Percentiles rank a stretch among this genome's conserved stretches.
These are phyloP conservation scores for Posidonia oceanica DNA, from an alignment of 116 monocot genomes.

Conservation along the genomic window DNA sequence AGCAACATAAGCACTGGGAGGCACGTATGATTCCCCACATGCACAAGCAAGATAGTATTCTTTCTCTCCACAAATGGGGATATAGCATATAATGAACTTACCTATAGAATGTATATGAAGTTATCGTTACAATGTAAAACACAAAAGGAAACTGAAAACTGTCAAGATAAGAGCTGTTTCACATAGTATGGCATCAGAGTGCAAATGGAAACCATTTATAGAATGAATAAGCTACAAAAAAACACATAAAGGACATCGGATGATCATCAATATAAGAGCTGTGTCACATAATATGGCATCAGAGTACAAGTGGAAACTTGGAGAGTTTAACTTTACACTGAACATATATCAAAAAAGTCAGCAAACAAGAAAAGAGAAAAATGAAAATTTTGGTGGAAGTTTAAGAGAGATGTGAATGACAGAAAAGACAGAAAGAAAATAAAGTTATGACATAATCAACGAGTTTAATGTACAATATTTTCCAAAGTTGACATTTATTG, in stretches of 20 bases:
- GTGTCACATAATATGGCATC: too few relatives aligned
- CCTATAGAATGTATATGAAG: slow-evolving; percentile 33
- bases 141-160: not conserved
- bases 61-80: slow-evolving; percentile 75
- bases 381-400: too few relatives aligned
- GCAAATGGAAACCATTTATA: slow-evolving; percentile 1
- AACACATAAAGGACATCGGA: not conserved
- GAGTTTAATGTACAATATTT: too few relatives aligned
- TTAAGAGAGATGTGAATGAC: too few relatives aligned
- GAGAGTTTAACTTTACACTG: too few relatives aligned
- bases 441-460: too few relatives aligned
- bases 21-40: slow-evolving; percentile 70
- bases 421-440: too few relatives aligned
- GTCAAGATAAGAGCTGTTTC: not conserved
- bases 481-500: too few relatives aligned
- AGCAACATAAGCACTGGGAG: slow-evolving; percentile 87
- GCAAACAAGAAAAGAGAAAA: not conserved
- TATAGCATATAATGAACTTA: slow-evolving; percentile 69
- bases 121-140: not conserved
- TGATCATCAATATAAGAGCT: too few relatives aligned
- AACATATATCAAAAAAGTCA: not conserved
- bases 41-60: slow-evolving; percentile 97
- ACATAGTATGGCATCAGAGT: not conserved
- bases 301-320: too few relatives aligned
- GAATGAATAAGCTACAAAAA: not conserved